A percentile compares a stretch with the other conserved stretches of the same genome.
Conservation (phyloP, 345 rosid genomes). For the Gossypium arboreum region DNA sequence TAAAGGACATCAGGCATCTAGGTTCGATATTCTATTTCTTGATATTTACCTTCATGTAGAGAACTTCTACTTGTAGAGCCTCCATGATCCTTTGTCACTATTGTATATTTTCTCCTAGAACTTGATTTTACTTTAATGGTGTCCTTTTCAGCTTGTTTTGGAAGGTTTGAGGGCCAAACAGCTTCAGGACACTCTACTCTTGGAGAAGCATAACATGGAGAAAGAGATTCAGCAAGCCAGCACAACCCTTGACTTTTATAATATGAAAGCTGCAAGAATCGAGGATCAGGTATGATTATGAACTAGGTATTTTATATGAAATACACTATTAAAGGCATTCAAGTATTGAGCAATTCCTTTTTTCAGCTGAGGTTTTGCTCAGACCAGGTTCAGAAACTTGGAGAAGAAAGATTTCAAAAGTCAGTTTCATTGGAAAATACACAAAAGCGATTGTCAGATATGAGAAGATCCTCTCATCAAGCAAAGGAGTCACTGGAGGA, state of each 20-base stretch:
- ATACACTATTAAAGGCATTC: not conserved
- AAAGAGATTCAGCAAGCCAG: conserved; percentile 73
- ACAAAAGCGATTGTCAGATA: conserved; percentile 60
- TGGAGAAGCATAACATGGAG: conserved; percentile 58
- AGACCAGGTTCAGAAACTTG: conserved; percentile 71
- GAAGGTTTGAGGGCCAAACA: conserved; percentile 83
- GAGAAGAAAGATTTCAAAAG: conserved; percentile 58
- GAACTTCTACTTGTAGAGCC: not conserved
- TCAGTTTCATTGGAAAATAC: conserved; percentile 45
- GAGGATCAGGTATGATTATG: conserved; percentile 88
- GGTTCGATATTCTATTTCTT: not conserved
- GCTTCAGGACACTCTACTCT: conserved; percentile 51
- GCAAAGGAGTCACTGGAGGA: conserved; percentile 61
- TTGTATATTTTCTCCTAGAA: not conserved
- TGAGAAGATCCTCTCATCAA: conserved; percentile 53
- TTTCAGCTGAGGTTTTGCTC: conserved; percentile 68
- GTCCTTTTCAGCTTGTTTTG: conserved; percentile 65
- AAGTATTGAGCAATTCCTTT: conserved; percentile 15
- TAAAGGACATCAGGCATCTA: not conserved
- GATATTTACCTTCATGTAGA: not conserved
- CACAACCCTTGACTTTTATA: conserved; percentile 56
- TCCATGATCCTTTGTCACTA: not conserved
- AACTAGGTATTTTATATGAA: conserved; percentile 3
- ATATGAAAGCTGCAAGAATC: conserved; percentile 52
- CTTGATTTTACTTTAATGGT: conserved; percentile 20